Evolutionary conservation across 2,329 filamentous ascomycete species (phyloP), one percentile per base, ranked within the genome.

Genomic region (Fonsecaea nubica): DNA sequence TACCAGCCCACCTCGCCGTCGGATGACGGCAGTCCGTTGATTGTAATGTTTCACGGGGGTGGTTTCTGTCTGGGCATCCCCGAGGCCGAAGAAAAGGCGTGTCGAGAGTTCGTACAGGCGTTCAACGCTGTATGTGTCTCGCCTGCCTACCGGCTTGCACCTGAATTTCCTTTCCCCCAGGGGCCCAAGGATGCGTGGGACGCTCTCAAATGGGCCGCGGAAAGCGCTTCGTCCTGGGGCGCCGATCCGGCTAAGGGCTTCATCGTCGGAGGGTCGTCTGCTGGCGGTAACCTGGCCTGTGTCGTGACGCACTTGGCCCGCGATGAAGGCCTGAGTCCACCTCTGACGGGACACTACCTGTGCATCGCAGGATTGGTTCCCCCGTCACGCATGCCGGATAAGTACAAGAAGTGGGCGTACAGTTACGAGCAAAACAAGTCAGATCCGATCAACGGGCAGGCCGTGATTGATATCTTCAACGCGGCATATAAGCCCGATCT

Each of bases 261-360:
- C 69, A 65, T 85, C 18, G 62, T 84, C 5, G 82, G 82, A 13
- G 83, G 84, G 0, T 77, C 77, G 1, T 83, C 80, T 12, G 81
- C 84, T 0, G 83, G 83, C 9, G 82, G 62, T 35, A 69, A 67
- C 36, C 32, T 71, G 66, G 73, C 76, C 2, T 75, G 75, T 7
- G 75, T 77, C 0, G 62, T 78, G 12, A 71, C 75, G 0, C 76
- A 77, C 56, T 73, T 77, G 9, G 76, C 76, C 50, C 70, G 76
- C 13, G 75, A 79, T 40, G 71, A 75, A n/a, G 58, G 70, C 1
- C 69, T 79, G 30, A 74, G 74, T 2, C 79, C 80, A 0, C 77
- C 79, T 4, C 67, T 85, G 8, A 84, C 64, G 4, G 64, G 62
- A 15, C 66, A 64, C 36, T 65, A 60, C 21, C 45, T 66, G 1